These are phyloP conservation scores for Aspergillus sp. DNA, from an alignment of 2,329 filamentous ascomycete genomes.

Conservation along the genomic window DNA sequence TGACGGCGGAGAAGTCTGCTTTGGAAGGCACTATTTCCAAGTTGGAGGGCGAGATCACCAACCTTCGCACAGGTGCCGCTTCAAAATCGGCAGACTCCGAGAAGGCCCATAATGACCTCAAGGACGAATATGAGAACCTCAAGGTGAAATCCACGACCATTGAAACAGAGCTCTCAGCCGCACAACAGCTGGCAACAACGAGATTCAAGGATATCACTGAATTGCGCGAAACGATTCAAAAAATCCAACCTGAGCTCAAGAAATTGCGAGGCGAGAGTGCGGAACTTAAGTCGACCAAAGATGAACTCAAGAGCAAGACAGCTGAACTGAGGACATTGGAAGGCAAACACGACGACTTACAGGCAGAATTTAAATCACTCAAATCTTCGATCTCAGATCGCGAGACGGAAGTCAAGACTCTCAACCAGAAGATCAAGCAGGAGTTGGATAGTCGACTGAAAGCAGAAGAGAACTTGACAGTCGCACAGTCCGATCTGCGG, in stretches of 20 bases:
- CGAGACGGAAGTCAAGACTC: conserved; percentile 71
- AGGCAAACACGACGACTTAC: conserved; percentile 76
- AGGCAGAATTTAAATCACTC: conserved; percentile 67
- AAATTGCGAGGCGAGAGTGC: conserved; percentile 74
- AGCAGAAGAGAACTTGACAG: conserved; percentile 75
- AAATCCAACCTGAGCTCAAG: conserved; percentile 82
- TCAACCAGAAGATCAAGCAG: conserved; percentile 75
- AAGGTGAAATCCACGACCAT: conserved; percentile 68
- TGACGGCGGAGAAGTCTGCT: conserved; percentile 67
- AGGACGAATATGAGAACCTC: conserved; percentile 67
- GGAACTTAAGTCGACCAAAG: conserved; percentile 70
- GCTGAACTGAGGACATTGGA: conserved; percentile 74
- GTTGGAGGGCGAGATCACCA: conserved; percentile 69
- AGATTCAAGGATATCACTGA: conserved; percentile 87
- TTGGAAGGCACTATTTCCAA: conserved; percentile 65
- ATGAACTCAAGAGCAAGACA: conserved; percentile 66
- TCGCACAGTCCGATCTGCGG: conserved; percentile 73
- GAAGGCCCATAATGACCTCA: conserved; percentile 55
- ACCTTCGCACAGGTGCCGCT: conserved; percentile 51
- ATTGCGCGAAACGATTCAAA: conserved; percentile 74
- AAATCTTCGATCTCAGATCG: conserved; percentile 71
- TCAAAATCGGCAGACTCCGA: conserved; percentile 49
- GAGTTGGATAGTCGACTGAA: conserved; percentile 71
- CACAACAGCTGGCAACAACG: conserved; percentile 80
- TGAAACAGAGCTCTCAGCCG: conserved; percentile 80